A percentile compares a stretch with the other conserved stretches of the same genome.
These are phyloP conservation scores for Neurospora hispaniola DNA, from an alignment of 495 filamentous ascomycete species.

Conservation along the genomic window DNA sequence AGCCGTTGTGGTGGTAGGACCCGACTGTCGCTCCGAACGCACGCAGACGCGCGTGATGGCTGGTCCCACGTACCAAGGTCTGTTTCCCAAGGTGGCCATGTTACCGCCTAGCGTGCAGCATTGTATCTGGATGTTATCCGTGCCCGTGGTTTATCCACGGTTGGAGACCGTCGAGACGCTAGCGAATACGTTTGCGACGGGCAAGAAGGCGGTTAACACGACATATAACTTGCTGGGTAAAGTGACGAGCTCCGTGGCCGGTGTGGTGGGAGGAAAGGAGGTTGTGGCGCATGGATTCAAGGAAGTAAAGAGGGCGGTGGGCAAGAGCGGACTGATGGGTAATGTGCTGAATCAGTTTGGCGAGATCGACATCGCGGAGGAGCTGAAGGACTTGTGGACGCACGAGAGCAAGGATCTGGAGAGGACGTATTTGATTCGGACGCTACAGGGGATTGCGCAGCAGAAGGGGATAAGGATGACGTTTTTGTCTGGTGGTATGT, in stretches of 20 bases:
- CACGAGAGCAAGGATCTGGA: constrained; percentile 97
- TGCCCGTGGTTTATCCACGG: constrained; percentile 84
- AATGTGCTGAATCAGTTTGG: constrained; percentile 90
- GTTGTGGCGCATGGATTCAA: constrained; percentile 85
- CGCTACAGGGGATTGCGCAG: constrained; percentile 85
- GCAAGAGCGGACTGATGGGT: constrained; percentile 90
- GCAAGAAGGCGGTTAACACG: constrained; percentile 90
- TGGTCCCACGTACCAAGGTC: constrained; percentile 90
- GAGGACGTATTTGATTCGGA: constrained; percentile 90
- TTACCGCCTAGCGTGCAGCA: constrained; percentile 91
- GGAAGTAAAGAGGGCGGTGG: constrained; percentile 89
- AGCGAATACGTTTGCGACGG: constrained; percentile 81
- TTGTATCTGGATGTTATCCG: constrained; percentile 87
- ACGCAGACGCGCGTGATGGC: constrained; percentile 89
- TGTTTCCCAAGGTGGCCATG: constrained; percentile 90
- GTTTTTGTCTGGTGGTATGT: constrained; percentile 72
- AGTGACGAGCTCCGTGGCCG: constrained; percentile 84
- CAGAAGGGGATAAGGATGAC: constrained; percentile 94
- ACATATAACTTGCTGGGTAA: constrained; percentile 93
- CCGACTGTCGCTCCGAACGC: constrained; percentile 83
- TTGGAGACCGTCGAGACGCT: constrained; percentile 84
- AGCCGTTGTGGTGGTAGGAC: constrained; percentile 77
- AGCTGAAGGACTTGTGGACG: constrained; percentile 93
- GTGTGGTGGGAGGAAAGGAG: constrained; percentile 87
- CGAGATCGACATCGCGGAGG: constrained; percentile 91